Percentiles rank a stretch among this genome's conserved stretches.
phyloP scores from a whole-genome alignment of 129 eudicot species.

The Helianthus annuus region DNA sequence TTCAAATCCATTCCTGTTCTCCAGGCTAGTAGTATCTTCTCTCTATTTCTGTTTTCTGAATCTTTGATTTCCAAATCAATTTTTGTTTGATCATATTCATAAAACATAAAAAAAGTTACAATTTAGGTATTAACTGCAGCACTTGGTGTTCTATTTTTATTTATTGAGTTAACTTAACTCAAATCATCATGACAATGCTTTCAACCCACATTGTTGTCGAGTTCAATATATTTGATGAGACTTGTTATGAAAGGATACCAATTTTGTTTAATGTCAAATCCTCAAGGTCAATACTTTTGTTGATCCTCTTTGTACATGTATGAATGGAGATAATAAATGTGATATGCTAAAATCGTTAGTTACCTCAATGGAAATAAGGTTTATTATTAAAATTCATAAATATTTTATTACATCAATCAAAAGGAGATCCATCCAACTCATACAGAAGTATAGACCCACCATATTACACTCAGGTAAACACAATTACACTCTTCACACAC shows the following conservation, averaged over 20 bases:
- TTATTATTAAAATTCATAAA: conserved; percentile 10
- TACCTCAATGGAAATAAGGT: conserved; percentile 3
- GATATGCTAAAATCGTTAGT: neutral
- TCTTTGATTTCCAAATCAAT: neutral
- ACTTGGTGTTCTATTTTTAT: neutral
- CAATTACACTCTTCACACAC: conserved; percentile 25
- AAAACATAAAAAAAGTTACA: neutral
- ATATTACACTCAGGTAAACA: conserved; percentile 21
- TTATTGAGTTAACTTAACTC: neutral
- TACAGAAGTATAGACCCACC: conserved; percentile 17
- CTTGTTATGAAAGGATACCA: neutral
- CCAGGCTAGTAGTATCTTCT: conserved; percentile 14
- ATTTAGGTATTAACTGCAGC: neutral
- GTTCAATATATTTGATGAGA: neutral
- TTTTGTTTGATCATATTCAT: conserved; percentile 8
- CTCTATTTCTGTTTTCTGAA: neutral
- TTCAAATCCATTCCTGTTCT: neutral
- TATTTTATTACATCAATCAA: conserved; percentile 28
- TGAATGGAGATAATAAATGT: neutral
- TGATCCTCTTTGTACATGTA: neutral
- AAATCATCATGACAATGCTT: neutral
- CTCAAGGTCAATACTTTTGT: neutral
- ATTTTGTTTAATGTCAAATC: neutral
- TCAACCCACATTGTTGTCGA: neutral
- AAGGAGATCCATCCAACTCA: conserved; percentile 29